A percentile compares a stretch with the other conserved stretches of the same genome.
phyloP scores from a whole-genome alignment of 1,284 basidiomycete species.

The Athelia psychrophila region DNA sequence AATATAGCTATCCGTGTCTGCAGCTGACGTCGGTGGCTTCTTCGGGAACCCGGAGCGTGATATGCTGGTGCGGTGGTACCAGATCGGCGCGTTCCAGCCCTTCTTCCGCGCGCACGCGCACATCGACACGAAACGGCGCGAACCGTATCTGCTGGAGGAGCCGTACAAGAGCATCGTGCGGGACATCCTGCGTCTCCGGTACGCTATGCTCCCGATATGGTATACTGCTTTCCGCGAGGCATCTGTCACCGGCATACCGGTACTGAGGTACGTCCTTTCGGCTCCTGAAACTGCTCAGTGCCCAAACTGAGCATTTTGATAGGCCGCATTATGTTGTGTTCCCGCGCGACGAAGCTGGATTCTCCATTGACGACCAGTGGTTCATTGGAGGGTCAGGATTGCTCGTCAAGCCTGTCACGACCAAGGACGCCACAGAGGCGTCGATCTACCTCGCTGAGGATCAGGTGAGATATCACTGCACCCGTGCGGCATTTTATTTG shows the following conservation, averaged over 20 bases:
- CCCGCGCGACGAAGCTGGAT: conserved; percentile 85
- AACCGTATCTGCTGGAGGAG: conserved; percentile 91
- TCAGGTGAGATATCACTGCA: conserved; percentile 47
- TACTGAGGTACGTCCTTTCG: conserved; percentile 58
- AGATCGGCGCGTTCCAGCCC: conserved; percentile 91
- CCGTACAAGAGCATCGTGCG: conserved; percentile 83
- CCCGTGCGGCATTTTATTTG: not conserved
- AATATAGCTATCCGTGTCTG: not conserved
- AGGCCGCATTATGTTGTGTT: conserved; percentile 94
- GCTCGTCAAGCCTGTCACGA: conserved; percentile 89
- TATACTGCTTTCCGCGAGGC: conserved; percentile 95
- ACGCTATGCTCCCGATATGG: conserved; percentile 90
- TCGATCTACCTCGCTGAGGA: conserved; percentile 88
- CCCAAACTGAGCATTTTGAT: not conserved
- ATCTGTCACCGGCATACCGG: conserved; percentile 75
- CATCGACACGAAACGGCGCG: conserved; percentile 96
- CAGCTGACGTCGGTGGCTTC: conserved; percentile 97
- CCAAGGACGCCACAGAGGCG: conserved; percentile 68
- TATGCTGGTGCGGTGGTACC: conserved; percentile 97
- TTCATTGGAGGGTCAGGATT: conserved; percentile 88
- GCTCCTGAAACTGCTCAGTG: not conserved
- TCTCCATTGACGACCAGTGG: conserved; percentile 92
- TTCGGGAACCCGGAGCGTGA: conserved; percentile 95
- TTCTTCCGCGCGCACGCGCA: conserved; percentile 99
- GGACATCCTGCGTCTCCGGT: conserved; percentile 81